Evolutionary conservation across 1,284 basidiomycete species (phyloP).

Genomic region (Trametes versicolor): DNA sequence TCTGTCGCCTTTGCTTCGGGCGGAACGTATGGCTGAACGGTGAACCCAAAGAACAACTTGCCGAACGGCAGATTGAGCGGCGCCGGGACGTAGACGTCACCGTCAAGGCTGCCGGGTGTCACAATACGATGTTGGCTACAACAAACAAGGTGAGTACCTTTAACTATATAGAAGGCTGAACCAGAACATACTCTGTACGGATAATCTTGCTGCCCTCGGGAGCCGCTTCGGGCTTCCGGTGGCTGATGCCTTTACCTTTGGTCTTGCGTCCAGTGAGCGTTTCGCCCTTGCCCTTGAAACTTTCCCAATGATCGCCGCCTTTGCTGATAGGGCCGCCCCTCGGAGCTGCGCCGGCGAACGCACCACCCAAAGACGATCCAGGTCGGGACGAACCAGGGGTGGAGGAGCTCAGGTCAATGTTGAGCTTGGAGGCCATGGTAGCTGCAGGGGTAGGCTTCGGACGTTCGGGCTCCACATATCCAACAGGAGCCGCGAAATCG

Average conservation of each 20-base stretch:
- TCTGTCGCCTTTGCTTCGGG: slow-evolving; percentile 47
- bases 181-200: slow-evolving; percentile 81
- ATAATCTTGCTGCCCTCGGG: slow-evolving; percentile 88
- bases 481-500: slow-evolving; percentile 81
- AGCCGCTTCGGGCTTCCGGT: slow-evolving; percentile 83
- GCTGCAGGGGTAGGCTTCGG: slow-evolving; percentile 83
- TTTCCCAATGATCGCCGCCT: slow-evolving; percentile 86
- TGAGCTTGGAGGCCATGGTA: slow-evolving; percentile 98
- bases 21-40: slow-evolving; percentile 75
- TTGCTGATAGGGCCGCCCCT: slow-evolving; percentile 68
- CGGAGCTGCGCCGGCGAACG: slow-evolving; percentile 61
- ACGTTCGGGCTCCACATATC: slow-evolving; percentile 91
- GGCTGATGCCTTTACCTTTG: slow-evolving; percentile 90
- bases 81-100: slow-evolving; percentile 86
- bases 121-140: slow-evolving; percentile 87
- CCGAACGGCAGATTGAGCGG: slow-evolving; percentile 92
- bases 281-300: slow-evolving; percentile 93
- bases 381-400: slow-evolving; percentile 86
- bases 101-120: slow-evolving; percentile 83
- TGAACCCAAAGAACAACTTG: slow-evolving; percentile 94
- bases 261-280: slow-evolving; percentile 89
- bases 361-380: slow-evolving; percentile 75
- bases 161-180: not conserved
- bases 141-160: slow-evolving; percentile 36
- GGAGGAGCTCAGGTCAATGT: slow-evolving; percentile 89